Percentiles rank a stretch among this genome's conserved stretches.
Conservation (phyloP, 116 monocot species). For the Iris pallida region DNA sequence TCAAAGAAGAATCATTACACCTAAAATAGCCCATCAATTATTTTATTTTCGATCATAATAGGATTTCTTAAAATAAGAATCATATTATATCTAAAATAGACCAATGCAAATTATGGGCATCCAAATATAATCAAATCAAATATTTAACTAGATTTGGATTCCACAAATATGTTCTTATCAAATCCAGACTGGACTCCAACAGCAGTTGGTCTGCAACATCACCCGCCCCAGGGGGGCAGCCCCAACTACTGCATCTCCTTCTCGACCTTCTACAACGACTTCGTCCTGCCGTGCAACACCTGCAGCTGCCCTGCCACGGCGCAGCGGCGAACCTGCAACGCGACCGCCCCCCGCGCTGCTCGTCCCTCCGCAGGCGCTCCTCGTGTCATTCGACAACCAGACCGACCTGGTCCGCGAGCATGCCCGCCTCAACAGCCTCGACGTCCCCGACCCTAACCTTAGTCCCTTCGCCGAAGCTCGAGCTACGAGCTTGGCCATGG, state of each 20-base stretch:
- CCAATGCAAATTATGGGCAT: too few relatives aligned
- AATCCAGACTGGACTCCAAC: too few relatives aligned
- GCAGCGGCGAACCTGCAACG: conserved; percentile 43
- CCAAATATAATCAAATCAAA: too few relatives aligned
- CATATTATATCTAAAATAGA: too few relatives aligned
- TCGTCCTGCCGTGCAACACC: conserved; percentile 78
- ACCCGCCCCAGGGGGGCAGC: conserved; percentile 20
- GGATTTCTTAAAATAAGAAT: too few relatives aligned
- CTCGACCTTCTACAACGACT: conserved; percentile 84
- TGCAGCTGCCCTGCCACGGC: conserved; percentile 76
- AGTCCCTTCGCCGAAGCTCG: too few relatives aligned
- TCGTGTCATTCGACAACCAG: conserved; percentile 78
- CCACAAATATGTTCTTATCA: too few relatives aligned
- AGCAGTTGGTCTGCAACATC: conserved; percentile 93
- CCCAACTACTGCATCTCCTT: conserved; percentile 88
- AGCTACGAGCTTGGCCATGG: too few relatives aligned
- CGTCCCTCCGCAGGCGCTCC: conserved; percentile 69
- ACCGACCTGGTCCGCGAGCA: conserved; percentile 40
- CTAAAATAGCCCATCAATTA: too few relatives aligned
- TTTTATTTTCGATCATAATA: too few relatives aligned
- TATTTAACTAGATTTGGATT: too few relatives aligned
- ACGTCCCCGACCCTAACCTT: conserved; percentile 47
- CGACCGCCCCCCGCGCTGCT: conserved; percentile 59
- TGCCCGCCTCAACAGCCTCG: conserved; percentile 50
- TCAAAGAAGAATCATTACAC: too few relatives aligned